Base-by-base conservation (phyloP, 1,139 yeast species). In the Protomyces pachydermus region DNA sequence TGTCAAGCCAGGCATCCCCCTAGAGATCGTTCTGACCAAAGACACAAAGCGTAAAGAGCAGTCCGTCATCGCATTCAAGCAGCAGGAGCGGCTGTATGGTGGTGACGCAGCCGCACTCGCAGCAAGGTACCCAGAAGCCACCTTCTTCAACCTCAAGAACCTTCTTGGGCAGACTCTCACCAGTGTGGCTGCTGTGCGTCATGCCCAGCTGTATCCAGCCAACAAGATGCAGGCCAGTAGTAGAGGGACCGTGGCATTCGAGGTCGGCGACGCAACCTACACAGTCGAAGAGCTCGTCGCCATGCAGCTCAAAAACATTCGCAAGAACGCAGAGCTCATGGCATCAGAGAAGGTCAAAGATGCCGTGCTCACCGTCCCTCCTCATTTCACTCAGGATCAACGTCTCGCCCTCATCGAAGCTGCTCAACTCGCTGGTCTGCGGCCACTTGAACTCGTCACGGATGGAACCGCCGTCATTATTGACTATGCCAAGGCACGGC, bases 31-130 rank as follows among this genome's bases (percentile, higher is more conserved):
- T 12, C 78, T 93, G 67, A 89, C 97, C 3, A 87, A 89, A 51
- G 98, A 93, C 72, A 88, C 97, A 6, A 90, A 91, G 74, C 81
- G 98, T 66, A 93, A 93, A 74, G 98, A 93, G 71, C 79, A 85
- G 12, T 82, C 91, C 1, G 97, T 95, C 0, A 71, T 93, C 35
- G 85, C 88, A 1, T 80, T 91, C 67, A 82, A 87, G 68, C 75
- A 77, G 4, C 64, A 67, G 60, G 95, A 87, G 72, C 81, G 98
- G 68, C 77, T 84, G 0, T 91, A 86, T 73, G 98, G 98, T 3
- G 82, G 90, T 1, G 83, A 86, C 23, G 89, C 93, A 0, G 81
- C 84, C 10, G 53, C 53, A 3, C 55, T 48, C 55, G 70, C 70
- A 3, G 63, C 91, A 3, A 80, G 96, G 68, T 84, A 84, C 69